Evolutionary conservation across 164 flowering plant species (phyloP), one percentile per base, ranked within the genome.

Genomic region (Echeveria elegans): DNA sequence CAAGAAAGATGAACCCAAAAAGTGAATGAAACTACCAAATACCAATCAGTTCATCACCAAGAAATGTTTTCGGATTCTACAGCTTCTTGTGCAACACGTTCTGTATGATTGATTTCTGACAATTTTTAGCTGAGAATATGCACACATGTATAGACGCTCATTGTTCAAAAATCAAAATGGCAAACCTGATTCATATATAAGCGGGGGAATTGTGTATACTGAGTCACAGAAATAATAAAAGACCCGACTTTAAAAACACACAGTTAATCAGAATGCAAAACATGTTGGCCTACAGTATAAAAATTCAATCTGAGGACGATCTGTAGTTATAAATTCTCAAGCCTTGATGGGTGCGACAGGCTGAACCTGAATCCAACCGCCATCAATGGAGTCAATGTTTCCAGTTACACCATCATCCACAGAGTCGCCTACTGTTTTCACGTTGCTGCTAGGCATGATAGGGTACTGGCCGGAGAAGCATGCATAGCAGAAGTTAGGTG

Each of bases 381-480:
- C 66, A 36, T 63, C 43, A 18, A 63, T 36, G 65, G 65, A 62
- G 21, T 63, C 66, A 1, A 15, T 31, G 40, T 30, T 62, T 8
- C 66, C 66, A 63, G 66, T 63, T 14, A 63, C 45, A 6, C 66
- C 66, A 36, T 63, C 66, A 36, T 63, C 66, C 47, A 63, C 66
- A n/a, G 29, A 63, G 8, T 63, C 66, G 21, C 66, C 66, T 2
- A 40, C 15, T 15, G 21, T 36, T 32, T 63, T 63, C 66, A 63
- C 66, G n/a, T 63, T 63, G 41, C 29, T 24, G 8, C 45, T 36
- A 34, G 96, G 96, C 47, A 56, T 70, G 26, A 92, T 90, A 0
- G 98, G 98, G 68, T 92, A 92, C 1, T 85, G 74, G 43, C 90
- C 87, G 8, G 93, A 85, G 75, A 92, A 92, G 66, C 98, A 92